phyloP scores from a whole-genome alignment of 2,329 filamentous ascomycete species.

The Madurella mycetomatis region DNA sequence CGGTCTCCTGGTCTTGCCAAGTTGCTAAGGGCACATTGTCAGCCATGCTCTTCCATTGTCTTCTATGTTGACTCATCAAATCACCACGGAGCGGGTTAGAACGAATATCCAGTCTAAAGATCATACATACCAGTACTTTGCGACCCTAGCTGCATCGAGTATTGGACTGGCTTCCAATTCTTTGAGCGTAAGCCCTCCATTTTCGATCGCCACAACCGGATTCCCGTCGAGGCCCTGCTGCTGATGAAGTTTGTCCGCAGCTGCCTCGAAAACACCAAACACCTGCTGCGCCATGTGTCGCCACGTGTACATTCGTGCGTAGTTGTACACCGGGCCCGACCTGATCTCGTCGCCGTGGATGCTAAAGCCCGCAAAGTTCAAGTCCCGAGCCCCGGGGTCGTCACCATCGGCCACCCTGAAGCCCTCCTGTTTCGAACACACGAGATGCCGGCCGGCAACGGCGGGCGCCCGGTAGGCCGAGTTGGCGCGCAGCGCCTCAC shows the following conservation, averaged over 20 bases:
- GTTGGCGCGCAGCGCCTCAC: not conserved
- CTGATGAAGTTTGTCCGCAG: not conserved
- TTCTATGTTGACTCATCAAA: no score
- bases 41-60: no score
- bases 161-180: no score
- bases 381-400: not conserved
- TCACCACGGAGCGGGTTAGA: no score
- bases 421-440: not conserved
- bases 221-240: not conserved
- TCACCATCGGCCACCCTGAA: not conserved
- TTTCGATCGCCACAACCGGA: not conserved
- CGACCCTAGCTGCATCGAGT: no score
- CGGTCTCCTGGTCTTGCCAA: no score
- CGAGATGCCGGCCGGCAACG: no score
- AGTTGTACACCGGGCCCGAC: conserved; percentile 6
- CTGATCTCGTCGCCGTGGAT: conserved; percentile 4
- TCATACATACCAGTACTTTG: no score
- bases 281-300: not conserved
- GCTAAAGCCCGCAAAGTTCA: not conserved
- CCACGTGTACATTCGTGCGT: conserved; percentile 11
- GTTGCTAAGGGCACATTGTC: no score
- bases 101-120: no score
- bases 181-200: no score
- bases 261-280: not conserved
- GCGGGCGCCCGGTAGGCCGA: no score